Base-by-base conservation (phyloP, 2,329 filamentous ascomycete genomes). In the Exophiala oligosperma region DNA sequence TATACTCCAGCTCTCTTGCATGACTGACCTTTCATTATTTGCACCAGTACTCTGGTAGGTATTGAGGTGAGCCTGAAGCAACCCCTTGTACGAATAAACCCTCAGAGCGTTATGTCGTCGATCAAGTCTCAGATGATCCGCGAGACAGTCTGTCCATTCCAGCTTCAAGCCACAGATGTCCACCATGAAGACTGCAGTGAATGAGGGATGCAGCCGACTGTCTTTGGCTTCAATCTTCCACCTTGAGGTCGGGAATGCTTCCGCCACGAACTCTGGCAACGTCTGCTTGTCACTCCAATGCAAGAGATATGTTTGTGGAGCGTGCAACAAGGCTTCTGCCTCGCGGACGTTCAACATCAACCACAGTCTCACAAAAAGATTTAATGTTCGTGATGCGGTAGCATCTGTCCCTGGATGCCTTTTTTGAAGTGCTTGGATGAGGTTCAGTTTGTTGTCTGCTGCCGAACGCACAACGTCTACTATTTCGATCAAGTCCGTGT, bases 111-210 rank as follows among this genome's bases (percentile, higher is more conserved):
- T 46, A 6, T 44, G 35, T 2, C 49, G 40, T 28, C 48, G 24
- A 37, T 53, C 49, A 43, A 57, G 54, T 48, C 54, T 28, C 29
- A 57, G 40, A 21, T 57, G 54, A 17, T 57, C 54, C 4, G 23
- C 47, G 6, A 57, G 47, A 37, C 54, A 54, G 24, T 44, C 28
- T n/a, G 54, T 57, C 49, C 49, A 53, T 23, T 53, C 35, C 4
- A 53, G 38, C 49, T 53, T 57, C 6, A 57, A 40, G 8, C 43
- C n/a, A 44, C 54, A 57, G 29, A 57, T 37, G 29, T 44, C 35
- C 17, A 35, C 49, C 48, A 57, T 49, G 48, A 41, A 41, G 4
- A 21, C 54, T 9, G 54, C 54, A 8, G 54, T 57, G 29, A 57
- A 57, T 17, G 40, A 44, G 9, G 54, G 54, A 46, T 52, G 21